Percentiles rank a stretch among this genome's conserved stretches.
These are phyloP conservation scores for Trypanosoma vivax DNA, from an alignment of 208 protist genomes.

Conservation along the genomic window DNA sequence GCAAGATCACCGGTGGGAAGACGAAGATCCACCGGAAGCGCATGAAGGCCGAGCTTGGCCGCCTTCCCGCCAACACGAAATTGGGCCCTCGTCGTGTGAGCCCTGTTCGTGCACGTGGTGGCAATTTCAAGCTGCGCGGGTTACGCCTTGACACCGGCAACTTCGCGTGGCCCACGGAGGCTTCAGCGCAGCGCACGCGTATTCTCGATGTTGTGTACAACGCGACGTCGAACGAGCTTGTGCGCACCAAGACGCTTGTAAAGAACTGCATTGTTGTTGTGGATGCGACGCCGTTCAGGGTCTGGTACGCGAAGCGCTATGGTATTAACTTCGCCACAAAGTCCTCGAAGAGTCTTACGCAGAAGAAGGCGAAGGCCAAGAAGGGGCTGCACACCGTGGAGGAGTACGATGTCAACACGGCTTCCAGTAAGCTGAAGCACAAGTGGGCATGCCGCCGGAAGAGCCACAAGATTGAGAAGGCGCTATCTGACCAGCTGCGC, in stretches of 20 bases:
- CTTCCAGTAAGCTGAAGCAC: conserved; percentile 64
- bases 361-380: conserved; percentile 47
- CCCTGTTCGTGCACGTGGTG: conserved; percentile 94
- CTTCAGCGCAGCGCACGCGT: conserved; percentile 87
- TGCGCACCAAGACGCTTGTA: conserved; percentile 99
- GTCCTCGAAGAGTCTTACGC: conserved; percentile 61
- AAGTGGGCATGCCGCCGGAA: conserved; percentile 59
- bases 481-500: conserved; percentile 89
- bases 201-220: conserved; percentile 99
- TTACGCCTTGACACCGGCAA: conserved; percentile 98
- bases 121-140: conserved; percentile 98
- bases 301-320: conserved; percentile 98
- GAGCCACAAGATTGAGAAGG: conserved; percentile 81
- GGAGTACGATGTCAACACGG: conserved; percentile 76
- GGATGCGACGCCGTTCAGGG: conserved; percentile 97
- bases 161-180: conserved; percentile 95
- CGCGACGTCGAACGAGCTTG: conserved; percentile 99
- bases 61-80: conserved; percentile 96
- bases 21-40: conserved; percentile 89
- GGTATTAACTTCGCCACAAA: conserved; percentile 93
- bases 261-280: conserved; percentile 97
- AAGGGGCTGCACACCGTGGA: conserved; percentile 54
- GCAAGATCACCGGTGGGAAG: conserved; percentile 96
- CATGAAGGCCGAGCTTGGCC: conserved; percentile 97
- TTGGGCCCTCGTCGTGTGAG: conserved; percentile 91